phyloP scores from a whole-genome alignment of 2,329 filamentous ascomycete species.

The Hypoxylon sp. region DNA sequence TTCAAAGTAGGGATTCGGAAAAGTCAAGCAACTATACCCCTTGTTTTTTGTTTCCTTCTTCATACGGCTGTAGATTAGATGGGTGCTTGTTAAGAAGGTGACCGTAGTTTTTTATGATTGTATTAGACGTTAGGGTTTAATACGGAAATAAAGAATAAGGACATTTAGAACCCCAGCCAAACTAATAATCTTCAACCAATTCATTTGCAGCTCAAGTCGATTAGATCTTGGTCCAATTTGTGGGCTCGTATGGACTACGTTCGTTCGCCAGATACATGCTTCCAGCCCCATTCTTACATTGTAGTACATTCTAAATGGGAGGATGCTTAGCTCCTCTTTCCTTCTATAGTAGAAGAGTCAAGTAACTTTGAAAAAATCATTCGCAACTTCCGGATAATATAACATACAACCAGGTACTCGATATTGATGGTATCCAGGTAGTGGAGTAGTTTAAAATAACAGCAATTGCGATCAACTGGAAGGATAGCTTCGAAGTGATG shows the following conservation, averaged over 20 bases:
- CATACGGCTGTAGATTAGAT: background rate
- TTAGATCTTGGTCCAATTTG: background rate
- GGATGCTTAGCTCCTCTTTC: background rate
- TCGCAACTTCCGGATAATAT: background rate
- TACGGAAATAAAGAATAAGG: background rate
- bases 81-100: background rate
- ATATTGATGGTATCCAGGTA: background rate
- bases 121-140: background rate
- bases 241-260: background rate
- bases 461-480: background rate
- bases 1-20: background rate
- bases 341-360: background rate
- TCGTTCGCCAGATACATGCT: background rate
- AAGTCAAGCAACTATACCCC: slow-evolving; percentile 4
- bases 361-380: background rate
- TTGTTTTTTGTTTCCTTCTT: background rate
- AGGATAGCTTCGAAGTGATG: too few relatives aligned
- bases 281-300: background rate
- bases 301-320: too few relatives aligned
- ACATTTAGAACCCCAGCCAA: background rate
- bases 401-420: background rate
- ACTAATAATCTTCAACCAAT: background rate
- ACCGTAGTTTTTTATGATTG: background rate
- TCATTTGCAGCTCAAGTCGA: background rate
- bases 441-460: background rate